phyloP scores from a whole-genome alignment of 257 asterid species.

The Agastache rugosa region DNA sequence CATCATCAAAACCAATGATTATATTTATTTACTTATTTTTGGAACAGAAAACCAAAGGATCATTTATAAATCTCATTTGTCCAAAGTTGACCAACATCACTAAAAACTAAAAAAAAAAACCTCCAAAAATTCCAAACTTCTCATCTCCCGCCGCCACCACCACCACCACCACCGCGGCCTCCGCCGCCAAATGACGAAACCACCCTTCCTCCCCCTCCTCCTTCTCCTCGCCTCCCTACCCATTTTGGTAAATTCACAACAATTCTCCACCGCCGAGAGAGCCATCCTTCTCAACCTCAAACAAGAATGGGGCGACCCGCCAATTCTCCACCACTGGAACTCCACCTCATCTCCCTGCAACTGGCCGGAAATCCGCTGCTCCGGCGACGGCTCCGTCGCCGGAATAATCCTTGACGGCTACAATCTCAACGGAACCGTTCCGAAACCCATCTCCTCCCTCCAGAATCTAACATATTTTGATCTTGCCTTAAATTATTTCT shows the following conservation, averaged over 20 bases:
- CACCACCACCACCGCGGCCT: neutral
- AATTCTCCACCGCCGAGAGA: conserved; percentile 52
- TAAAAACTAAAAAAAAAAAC: neutral
- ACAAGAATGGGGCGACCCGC: conserved; percentile 48
- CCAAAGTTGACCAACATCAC: conserved; percentile 37
- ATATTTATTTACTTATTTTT: neutral
- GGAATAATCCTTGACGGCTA: conserved; percentile 39
- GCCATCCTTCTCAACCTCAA: conserved; percentile 50
- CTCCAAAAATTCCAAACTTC: neutral
- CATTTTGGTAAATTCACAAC: conserved; percentile 56
- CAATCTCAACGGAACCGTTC: conserved; percentile 50
- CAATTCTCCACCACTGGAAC: conserved; percentile 44
- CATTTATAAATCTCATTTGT: conserved; percentile 24
- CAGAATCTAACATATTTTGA: conserved; percentile 54
- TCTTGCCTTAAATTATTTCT: conserved; percentile 49
- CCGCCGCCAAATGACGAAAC: conserved; percentile 44
- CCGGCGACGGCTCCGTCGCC: conserved; percentile 52
- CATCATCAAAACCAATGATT: neutral
- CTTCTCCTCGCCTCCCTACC: conserved; percentile 40
- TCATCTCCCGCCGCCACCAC: conserved; percentile 14
- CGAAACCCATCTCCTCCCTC: conserved; percentile 56
- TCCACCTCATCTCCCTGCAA: conserved; percentile 54
- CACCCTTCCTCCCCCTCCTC: conserved; percentile 37
- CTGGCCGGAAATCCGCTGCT: conserved; percentile 55
- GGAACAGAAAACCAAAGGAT: neutral